A percentile compares a stretch with the other conserved stretches of the same genome.
phyloP scores from a whole-genome alignment of 2,329 filamentous ascomycete species.

The Fonsecaea monophora region DNA sequence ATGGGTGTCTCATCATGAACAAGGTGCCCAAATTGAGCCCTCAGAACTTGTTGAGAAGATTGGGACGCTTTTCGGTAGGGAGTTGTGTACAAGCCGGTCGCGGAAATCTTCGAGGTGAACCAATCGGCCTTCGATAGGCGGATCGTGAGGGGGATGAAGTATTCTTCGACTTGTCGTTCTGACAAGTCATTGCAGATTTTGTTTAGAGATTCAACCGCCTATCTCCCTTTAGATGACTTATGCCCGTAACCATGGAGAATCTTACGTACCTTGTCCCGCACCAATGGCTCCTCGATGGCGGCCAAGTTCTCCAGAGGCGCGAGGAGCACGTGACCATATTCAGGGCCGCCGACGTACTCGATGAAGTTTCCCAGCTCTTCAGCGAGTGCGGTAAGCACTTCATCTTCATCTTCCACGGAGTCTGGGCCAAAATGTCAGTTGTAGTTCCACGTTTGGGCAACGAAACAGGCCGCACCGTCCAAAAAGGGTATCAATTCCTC shows the following conservation, averaged over 20 bases:
- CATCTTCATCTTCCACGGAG: conserved; percentile 98
- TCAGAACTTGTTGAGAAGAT: conserved; percentile 85
- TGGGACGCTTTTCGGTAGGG: conserved; percentile 91
- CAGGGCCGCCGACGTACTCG: conserved; percentile 94
- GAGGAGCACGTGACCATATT: conserved; percentile 93
- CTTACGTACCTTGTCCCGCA: conserved; percentile 85
- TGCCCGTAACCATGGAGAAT: conserved; percentile 15
- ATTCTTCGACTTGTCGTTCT: conserved; percentile 90
- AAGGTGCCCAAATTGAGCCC: conserved; percentile 88
- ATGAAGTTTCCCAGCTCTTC: conserved; percentile 96
- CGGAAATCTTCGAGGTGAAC: conserved; percentile 99
- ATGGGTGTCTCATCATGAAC: conserved; percentile 99
- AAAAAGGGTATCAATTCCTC: conserved; percentile 99
- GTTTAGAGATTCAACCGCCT: conserved; percentile 99
- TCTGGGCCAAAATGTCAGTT: conserved; percentile 62
- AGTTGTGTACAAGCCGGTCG: conserved; percentile 90
- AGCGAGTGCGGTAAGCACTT: conserved; percentile 94
- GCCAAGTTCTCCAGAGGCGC: conserved; percentile 97
- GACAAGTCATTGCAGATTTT: conserved; percentile 97
- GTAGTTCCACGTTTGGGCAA: conserved; percentile 37
- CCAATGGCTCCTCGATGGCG: conserved; percentile 96
- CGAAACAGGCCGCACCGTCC: conserved; percentile 72
- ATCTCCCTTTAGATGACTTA: conserved; percentile 20
- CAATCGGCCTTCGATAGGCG: conserved; percentile 98
- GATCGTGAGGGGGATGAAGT: conserved; percentile 93